These are phyloP conservation scores for Acer saccharum DNA, from an alignment of 345 rosid genomes.

Conservation along the genomic window DNA sequence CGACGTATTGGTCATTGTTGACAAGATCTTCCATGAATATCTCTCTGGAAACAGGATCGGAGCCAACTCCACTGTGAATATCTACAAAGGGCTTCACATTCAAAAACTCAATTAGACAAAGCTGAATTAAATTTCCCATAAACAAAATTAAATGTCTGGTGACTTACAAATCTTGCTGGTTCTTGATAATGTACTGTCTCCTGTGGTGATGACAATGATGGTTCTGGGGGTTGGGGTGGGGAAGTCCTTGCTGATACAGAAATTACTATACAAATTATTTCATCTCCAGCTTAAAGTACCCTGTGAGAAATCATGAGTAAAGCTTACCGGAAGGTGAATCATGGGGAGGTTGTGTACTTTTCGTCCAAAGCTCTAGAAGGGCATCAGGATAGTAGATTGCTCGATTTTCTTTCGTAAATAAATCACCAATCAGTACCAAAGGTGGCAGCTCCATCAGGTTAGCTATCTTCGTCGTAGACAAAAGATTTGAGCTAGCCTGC, in stretches of 20 bases:
- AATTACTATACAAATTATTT: constrained; percentile 15
- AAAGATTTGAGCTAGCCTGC: constrained; percentile 41
- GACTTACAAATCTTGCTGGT: constrained; percentile 53
- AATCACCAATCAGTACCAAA: constrained; percentile 48
- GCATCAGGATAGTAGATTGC: constrained; percentile 62
- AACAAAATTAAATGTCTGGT: constrained; percentile 13
- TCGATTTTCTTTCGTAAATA: constrained; percentile 30
- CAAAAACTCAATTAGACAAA: constrained; percentile 32
- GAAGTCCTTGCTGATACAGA: constrained; percentile 53
- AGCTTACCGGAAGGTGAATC: constrained; percentile 62
- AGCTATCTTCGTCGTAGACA: constrained; percentile 44
- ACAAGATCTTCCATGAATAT: constrained; percentile 31
- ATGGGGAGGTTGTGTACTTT: constrained; percentile 50
- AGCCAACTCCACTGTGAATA: constrained; percentile 45
- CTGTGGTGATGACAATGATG: constrained; percentile 46
- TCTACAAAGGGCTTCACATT: constrained; percentile 56
- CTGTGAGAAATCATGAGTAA: constrained; percentile 18
- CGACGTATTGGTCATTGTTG: constrained; percentile 28
- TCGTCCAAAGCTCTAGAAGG: constrained; percentile 66
- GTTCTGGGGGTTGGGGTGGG: constrained; percentile 46
- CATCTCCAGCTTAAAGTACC: constrained; percentile 16
- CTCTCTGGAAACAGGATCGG: constrained; percentile 50
- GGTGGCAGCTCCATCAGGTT: constrained; percentile 75
- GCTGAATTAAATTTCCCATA: constrained; percentile 8
- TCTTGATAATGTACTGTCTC: constrained; percentile 38